Base-by-base conservation (phyloP, 805 yeast species). In the Candida ipomoeae region DNA sequence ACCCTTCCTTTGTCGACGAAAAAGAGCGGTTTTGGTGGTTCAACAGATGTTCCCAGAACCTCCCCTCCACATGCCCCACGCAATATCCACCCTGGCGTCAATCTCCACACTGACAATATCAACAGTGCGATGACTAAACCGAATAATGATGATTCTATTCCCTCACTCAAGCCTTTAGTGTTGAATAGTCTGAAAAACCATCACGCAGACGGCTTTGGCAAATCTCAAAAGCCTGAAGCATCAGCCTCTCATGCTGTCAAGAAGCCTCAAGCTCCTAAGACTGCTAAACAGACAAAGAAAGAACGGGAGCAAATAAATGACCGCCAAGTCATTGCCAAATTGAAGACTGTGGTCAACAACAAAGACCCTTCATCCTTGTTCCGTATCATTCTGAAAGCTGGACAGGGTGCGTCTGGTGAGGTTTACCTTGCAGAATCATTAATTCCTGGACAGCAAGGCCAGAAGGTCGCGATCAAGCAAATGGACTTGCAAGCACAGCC, bases 371-470 rank as follows among this genome's bases (percentile, higher is more conserved):
- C 89, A 6, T 85, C 89, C 39, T 78, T 78, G 53, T 87, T 87
- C 71, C 81, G 81, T 61, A 83, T 86, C 69, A 77, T 87, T 53
- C 89, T 85, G 63, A 85, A 85, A 57, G 94, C 92, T 0, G 99
- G 99, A 15, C 98, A 94, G 71, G 99, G 99, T 62, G 99, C 99
- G 0, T 82, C 91, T 55, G 99, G 99, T 17, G 89, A 95, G 3
- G 99, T 94, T 17, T 94, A 87, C 63, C 74, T 90, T 44, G 97
- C 97, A 0, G 84, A 82, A 62, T 78, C 85, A 42, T 68, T 81
- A 44, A 75, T 75, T 49, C 68, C 78, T 23, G 72, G 79, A 34
- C 82, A 82, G 42, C 21, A 39, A 6, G 56, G 58, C 31, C 73
- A 76, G 49, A 85, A 85, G 60, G 97, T 94, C 43, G 99, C 99